A percentile compares a stretch with the other conserved stretches of the same genome.
These are phyloP conservation scores for Urostyla sp. DNA, from an alignment of 73 alveolate genomes.

Conservation along the genomic window DNA sequence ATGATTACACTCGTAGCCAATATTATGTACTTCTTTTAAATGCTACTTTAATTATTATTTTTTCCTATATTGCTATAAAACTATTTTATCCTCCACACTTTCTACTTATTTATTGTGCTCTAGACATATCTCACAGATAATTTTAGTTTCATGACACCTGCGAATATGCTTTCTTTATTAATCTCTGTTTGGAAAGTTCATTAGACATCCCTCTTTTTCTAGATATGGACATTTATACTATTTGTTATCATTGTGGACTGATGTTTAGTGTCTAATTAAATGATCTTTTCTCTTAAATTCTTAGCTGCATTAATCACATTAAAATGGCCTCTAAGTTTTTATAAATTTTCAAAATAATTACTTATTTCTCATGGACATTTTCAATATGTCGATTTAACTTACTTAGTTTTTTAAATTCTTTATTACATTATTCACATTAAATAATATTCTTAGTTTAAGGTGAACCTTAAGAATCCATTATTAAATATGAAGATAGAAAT, in stretches of 20 bases:
- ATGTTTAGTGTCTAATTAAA: neutral
- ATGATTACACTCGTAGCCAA: conserved; percentile 37
- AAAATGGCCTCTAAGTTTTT: conserved; percentile 16
- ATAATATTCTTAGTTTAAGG: too few species aligned
- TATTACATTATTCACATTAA: neutral
- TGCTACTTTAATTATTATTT: conserved; percentile 26
- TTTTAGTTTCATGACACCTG: conserved; percentile 26
- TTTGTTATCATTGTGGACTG: conserved; percentile 8
- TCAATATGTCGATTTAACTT: conserved; percentile 1
- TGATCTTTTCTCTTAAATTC: conserved; percentile 22
- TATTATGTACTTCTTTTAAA: neutral
- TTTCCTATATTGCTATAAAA: neutral
- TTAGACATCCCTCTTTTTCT: conserved; percentile 17
- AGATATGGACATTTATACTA: conserved; percentile 5
- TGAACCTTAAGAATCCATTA: too few species aligned
- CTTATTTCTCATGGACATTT: conserved; percentile 12
- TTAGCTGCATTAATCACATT: conserved; percentile 29
- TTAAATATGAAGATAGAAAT: too few species aligned
- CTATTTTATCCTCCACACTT: neutral
- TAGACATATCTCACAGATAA: conserved; percentile 6
- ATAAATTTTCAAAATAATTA: neutral
- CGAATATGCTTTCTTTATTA: conserved; percentile 12
- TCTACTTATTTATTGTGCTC: neutral
- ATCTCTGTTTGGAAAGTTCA: conserved; percentile 40
- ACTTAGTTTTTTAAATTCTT: neutral